Evolutionary conservation across 2,329 filamentous ascomycete genomes (phyloP).

Genomic region (Diatrype stigma): DNA sequence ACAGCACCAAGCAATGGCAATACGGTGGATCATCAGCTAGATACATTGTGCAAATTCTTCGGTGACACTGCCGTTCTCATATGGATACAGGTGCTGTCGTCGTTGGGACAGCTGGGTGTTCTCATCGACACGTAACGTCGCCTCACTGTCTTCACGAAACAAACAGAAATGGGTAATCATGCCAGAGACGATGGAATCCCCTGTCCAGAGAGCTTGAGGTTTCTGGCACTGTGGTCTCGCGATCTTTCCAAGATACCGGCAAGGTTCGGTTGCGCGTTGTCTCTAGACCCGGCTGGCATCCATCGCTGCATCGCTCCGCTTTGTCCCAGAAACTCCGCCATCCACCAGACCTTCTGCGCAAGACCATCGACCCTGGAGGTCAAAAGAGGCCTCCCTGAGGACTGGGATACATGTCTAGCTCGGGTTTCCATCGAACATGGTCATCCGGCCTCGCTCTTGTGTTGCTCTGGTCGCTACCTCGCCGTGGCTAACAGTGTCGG

Average conservation of each 20-base stretch:
- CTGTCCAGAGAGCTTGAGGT: not conserved
- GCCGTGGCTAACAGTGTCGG: slow-evolving; percentile 7
- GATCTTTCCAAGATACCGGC: slow-evolving; percentile 10
- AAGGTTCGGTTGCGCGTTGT: slow-evolving; percentile 5
- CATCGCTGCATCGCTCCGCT: slow-evolving; percentile 3
- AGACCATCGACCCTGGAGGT: not conserved
- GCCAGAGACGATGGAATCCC: too few relatives aligned
- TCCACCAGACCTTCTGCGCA: slow-evolving; percentile 1
- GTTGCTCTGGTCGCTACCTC: slow-evolving; percentile 6
- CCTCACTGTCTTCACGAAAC: not conserved
- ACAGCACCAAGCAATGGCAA: not conserved
- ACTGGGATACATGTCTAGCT: slow-evolving; percentile 10
- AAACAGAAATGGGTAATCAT: not conserved
- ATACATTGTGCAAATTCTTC: slow-evolving; percentile 6
- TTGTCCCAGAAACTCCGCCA: not conserved
- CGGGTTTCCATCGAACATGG: slow-evolving; percentile 5
- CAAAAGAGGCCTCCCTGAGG: not conserved
- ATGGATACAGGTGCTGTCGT: slow-evolving; percentile 12
- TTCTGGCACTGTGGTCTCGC: slow-evolving; percentile 7
- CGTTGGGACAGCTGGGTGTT: slow-evolving; percentile 2
- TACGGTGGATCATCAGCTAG: not conserved
- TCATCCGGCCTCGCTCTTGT: slow-evolving; percentile 3
- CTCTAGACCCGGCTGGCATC: slow-evolving; percentile 1
- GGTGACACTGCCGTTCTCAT: slow-evolving; percentile 1
- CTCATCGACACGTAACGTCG: slow-evolving; percentile 5